phyloP scores from a whole-genome alignment of 2,329 filamentous ascomycete genomes.

The Pseudopyrenochaeta lycopersici region DNA sequence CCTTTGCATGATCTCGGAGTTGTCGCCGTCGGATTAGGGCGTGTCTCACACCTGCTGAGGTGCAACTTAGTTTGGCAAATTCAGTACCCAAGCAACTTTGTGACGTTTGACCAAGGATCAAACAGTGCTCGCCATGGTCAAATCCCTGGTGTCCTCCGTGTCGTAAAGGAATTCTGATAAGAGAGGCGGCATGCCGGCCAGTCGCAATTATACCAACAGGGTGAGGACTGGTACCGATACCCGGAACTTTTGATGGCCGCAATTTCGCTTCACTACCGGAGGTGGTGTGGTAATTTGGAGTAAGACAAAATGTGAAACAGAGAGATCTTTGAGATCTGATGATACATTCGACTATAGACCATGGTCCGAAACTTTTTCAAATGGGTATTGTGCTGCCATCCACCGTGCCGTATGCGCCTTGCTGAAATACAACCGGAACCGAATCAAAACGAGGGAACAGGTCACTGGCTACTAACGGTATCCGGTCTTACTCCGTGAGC shows the following conservation, averaged over 20 bases:
- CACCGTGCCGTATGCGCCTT: constrained; percentile 42
- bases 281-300: constrained; percentile 11
- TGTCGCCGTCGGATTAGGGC: constrained; percentile 23
- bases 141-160: background rate
- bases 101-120: constrained; percentile 6
- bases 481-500: constrained; percentile 25
- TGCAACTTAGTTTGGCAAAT: constrained; percentile 13
- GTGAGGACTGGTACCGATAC: background rate
- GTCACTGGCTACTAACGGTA: constrained; percentile 8
- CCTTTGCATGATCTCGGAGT: constrained; percentile 25
- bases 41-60: background rate
- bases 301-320: background rate
- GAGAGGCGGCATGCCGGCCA: background rate
- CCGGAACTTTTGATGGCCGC: constrained; percentile 2
- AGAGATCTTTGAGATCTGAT: constrained; percentile 25
- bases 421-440: constrained; percentile 26
- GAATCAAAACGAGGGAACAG: constrained; percentile 14
- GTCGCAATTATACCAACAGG: background rate
- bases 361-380: constrained; percentile 27
- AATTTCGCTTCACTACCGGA: constrained; percentile 15
- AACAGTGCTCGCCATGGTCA: background rate
- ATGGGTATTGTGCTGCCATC: constrained; percentile 46
- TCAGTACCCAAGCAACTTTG: constrained; percentile 2
- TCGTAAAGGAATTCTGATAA: background rate
- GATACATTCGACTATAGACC: constrained; percentile 38